Percentiles rank a stretch among this genome's conserved stretches.
Conservation (phyloP, 2,329 filamentous ascomycete genomes). For the Calonectria hawksworthii region DNA sequence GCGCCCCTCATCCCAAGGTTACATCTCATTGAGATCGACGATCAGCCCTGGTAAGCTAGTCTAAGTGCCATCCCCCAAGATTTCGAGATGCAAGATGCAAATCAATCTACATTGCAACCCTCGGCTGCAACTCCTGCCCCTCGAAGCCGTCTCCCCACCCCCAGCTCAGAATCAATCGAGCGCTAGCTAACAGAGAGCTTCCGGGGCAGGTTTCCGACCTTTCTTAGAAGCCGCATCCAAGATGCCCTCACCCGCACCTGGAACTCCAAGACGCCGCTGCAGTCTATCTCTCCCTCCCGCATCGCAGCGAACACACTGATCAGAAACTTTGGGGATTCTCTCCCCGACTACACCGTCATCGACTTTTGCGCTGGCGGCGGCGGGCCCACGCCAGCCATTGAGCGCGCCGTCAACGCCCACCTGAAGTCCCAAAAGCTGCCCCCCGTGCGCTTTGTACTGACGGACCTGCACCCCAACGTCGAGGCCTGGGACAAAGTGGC, state of each 20-base stretch:
- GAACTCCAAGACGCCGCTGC: slow-evolving; percentile 72
- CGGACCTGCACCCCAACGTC: slow-evolving; percentile 75
- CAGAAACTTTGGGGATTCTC: slow-evolving; percentile 60
- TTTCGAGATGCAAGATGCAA: neutral
- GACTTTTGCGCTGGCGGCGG: slow-evolving; percentile 85
- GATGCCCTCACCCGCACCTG: slow-evolving; percentile 74
- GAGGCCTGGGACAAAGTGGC: slow-evolving; percentile 70
- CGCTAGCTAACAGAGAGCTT: neutral
- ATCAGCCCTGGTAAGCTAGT: slow-evolving; percentile 71
- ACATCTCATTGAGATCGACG: slow-evolving; percentile 77
- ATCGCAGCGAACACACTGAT: slow-evolving; percentile 71
- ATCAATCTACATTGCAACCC: neutral
- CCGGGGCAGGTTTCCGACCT: slow-evolving; percentile 71
- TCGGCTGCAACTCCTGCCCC: neutral
- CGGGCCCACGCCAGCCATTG: slow-evolving; percentile 77
- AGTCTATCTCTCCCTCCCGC: slow-evolving; percentile 70
- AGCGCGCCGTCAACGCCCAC: slow-evolving; percentile 68
- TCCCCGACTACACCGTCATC: slow-evolving; percentile 73
- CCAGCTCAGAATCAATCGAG: neutral
- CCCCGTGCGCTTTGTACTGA: slow-evolving; percentile 72
- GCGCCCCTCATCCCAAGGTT: slow-evolving; percentile 68
- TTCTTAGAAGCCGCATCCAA: slow-evolving; percentile 75
- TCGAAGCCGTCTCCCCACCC: neutral
- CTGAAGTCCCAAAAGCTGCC: slow-evolving; percentile 43
- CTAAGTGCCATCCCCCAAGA: slow-evolving; percentile 3